phyloP scores from a whole-genome alignment of 805 yeast genomes.

The Schizosaccharomyces pombe region DNA sequence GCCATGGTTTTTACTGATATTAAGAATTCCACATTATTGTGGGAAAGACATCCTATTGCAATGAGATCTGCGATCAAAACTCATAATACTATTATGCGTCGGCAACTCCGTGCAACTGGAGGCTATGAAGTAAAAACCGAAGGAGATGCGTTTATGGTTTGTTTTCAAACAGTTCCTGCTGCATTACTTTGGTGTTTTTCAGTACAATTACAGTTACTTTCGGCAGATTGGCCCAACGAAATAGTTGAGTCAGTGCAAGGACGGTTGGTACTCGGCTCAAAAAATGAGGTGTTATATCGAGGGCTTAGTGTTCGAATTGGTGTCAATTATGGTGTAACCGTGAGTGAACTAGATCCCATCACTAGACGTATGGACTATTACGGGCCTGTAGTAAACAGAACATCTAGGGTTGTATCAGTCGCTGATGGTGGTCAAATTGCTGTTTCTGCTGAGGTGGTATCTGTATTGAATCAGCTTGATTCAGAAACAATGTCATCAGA shows the following conservation, averaged over 20 bases:
- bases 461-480: slow-evolving; percentile 40
- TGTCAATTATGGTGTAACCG: slow-evolving; percentile 93
- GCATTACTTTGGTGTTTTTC: slow-evolving; percentile 88
- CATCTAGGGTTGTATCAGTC: slow-evolving; percentile 76
- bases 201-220: slow-evolving; percentile 61
- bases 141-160: slow-evolving; percentile 97
- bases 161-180: slow-evolving; percentile 75
- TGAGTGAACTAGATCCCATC: slow-evolving; percentile 80
- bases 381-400: slow-evolving; percentile 94
- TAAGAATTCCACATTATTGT: slow-evolving; percentile 70
- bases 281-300: slow-evolving; percentile 35
- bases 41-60: slow-evolving; percentile 84
- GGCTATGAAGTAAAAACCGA: slow-evolving; percentile 97
- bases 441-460: slow-evolving; percentile 56
- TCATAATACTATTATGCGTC: slow-evolving; percentile 83
- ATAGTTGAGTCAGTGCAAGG: slow-evolving; percentile 70
- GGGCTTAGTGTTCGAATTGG: slow-evolving; percentile 97
- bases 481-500: slow-evolving; percentile 11
- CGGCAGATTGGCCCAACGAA: slow-evolving; percentile 90
- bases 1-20: slow-evolving; percentile 96
- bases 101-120: slow-evolving; percentile 75
- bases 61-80: slow-evolving; percentile 93
- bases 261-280: slow-evolving; percentile 43
- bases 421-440: slow-evolving; percentile 98
- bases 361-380: slow-evolving; percentile 95